phyloP scores from a whole-genome alignment of 1,139 yeast genomes.

The Zygoascus sp. region DNA sequence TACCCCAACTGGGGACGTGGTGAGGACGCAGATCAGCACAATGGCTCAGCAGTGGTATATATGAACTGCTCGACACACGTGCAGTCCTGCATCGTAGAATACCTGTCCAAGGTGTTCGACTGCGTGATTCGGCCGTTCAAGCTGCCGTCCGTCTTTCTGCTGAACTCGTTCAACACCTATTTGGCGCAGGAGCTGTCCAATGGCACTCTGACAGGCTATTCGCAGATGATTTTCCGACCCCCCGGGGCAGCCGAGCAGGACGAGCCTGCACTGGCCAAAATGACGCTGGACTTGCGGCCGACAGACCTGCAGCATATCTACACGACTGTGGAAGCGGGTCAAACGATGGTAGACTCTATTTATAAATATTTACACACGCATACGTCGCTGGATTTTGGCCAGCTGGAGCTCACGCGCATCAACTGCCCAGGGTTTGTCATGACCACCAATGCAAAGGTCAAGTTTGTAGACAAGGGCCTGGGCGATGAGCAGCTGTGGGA shows the following conservation, averaged over 20 bases:
- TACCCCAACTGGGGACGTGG: constrained; percentile 8
- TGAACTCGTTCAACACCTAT: constrained; percentile 4
- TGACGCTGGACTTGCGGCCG: constrained; percentile 21
- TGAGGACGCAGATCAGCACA: constrained; percentile 6
- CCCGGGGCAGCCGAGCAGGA: constrained; percentile 7
- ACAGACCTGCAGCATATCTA: constrained; percentile 17
- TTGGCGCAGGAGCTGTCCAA: constrained; percentile 1
- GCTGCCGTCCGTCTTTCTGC: constrained; percentile 6
- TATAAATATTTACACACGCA: constrained; percentile 18
- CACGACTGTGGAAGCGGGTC: constrained; percentile 7
- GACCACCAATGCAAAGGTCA: constrained; percentile 22
- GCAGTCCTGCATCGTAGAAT: constrained; percentile 10
- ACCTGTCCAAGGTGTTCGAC: constrained; percentile 11
- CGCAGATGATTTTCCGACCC: constrained; percentile 20
- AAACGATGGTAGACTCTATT: constrained; percentile 15
- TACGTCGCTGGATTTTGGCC: constrained; percentile 20
- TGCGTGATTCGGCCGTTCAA: constrained; percentile 8
- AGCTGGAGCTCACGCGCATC: constrained; percentile 20
- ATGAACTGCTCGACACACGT: constrained; percentile 8
- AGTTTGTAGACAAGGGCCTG: constrained; percentile 17
- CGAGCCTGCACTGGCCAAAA: constrained; percentile 18
- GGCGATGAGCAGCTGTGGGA: constrained; percentile 12
- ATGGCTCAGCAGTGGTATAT: constrained; percentile 1
- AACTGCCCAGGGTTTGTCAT: constrained; percentile 24
- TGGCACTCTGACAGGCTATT: constrained; percentile 13